Evolutionary conservation across 345 rosid genomes (phyloP).

Genomic region (Atalantia buxifolia): DNA sequence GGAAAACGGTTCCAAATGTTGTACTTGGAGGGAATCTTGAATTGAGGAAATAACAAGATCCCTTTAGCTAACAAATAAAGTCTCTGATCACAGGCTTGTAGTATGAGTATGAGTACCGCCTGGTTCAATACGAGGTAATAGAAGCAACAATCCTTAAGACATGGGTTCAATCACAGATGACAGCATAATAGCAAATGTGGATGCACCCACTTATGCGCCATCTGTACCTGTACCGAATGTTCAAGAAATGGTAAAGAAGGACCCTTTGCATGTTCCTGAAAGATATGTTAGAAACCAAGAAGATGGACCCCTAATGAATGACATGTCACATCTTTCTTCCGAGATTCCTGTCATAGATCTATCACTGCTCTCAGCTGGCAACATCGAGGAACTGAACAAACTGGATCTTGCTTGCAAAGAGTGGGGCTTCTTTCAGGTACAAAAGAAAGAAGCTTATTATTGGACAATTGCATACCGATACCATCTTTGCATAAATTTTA

Average conservation of each 20-base stretch:
- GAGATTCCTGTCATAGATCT: constrained; percentile 24
- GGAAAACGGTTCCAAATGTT: neutral
- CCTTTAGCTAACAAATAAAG: neutral
- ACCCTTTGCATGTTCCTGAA: constrained; percentile 27
- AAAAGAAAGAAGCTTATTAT: neutral
- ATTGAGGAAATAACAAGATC: neutral
- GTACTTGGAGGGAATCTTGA: neutral
- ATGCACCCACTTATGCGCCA: constrained; percentile 9
- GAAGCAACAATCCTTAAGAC: neutral
- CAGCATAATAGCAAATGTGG: constrained; percentile 2
- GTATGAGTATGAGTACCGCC: neutral
- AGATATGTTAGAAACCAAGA: constrained; percentile 24
- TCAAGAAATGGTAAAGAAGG: constrained; percentile 27
- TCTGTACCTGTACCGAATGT: constrained; percentile 32
- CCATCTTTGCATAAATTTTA: neutral
- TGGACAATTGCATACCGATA: neutral
- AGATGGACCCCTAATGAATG: neutral
- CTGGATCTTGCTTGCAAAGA: constrained; percentile 25
- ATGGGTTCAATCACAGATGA: constrained; percentile 8
- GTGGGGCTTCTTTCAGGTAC: constrained; percentile 37
- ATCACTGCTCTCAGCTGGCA: constrained; percentile 17
- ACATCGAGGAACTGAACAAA: constrained; percentile 22
- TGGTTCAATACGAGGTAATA: neutral
- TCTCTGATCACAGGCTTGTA: neutral
- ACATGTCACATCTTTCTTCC: constrained; percentile 19